phyloP scores from a whole-genome alignment of 2,329 filamentous ascomycete genomes.

The Ophiostoma ulmi region DNA sequence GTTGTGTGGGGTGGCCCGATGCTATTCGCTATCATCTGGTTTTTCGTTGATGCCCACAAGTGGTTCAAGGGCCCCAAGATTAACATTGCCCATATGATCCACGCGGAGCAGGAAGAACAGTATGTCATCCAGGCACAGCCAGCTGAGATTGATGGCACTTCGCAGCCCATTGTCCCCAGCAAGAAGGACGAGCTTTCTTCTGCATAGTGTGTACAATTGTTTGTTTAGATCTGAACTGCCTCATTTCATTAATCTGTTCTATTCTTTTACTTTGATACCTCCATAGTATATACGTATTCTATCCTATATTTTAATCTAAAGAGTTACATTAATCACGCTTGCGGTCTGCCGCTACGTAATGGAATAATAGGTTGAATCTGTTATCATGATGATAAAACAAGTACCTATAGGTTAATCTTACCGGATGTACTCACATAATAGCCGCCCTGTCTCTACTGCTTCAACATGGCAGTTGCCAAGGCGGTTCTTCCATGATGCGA shows the following conservation, averaged over 20 bases:
- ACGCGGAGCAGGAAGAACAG: constrained; percentile 19
- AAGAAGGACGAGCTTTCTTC: constrained; percentile 20
- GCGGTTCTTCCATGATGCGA: background rate
- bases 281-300: background rate
- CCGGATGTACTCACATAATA: background rate
- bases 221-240: background rate
- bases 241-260: background rate
- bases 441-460: background rate
- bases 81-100: constrained; percentile 47
- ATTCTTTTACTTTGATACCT: background rate
- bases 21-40: constrained; percentile 56
- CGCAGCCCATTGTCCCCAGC: constrained; percentile 18
- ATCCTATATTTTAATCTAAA: background rate
- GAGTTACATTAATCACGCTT: background rate
- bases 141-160: background rate
- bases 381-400: background rate
- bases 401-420: background rate
- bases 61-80: constrained; percentile 70
- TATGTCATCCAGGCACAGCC: constrained; percentile 26
- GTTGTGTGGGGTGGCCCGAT: constrained; percentile 62
- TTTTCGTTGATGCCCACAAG: constrained; percentile 56
- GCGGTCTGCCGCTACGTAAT: no score
- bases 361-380: background rate
- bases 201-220: background rate
- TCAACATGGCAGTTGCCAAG: background rate